Percentiles rank a stretch among this genome's conserved stretches.
Evolutionary conservation across 192 early-diverging fungal species (phyloP).

Genomic region (Backusella westeae): DNA sequence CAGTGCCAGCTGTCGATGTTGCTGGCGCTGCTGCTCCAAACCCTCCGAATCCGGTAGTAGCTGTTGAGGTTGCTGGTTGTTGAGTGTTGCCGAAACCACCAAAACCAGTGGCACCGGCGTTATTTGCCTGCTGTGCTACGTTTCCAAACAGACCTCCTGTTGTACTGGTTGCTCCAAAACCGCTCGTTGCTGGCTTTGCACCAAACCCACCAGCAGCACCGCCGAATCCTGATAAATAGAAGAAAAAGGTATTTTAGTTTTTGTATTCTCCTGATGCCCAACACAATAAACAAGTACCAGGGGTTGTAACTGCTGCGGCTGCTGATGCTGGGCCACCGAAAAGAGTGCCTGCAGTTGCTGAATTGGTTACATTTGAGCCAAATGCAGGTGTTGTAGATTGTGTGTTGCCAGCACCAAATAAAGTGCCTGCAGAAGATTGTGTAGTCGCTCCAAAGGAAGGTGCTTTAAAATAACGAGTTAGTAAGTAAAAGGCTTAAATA

Average conservation of each 20-base stretch:
- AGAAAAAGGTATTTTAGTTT: not conserved
- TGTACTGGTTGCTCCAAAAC: slow-evolving; percentile 12
- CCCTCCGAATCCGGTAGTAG: slow-evolving; percentile 12
- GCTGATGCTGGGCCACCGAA: slow-evolving; percentile 3
- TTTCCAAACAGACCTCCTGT: not conserved
- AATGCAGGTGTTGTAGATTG: slow-evolving; percentile 8
- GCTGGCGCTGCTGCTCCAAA: slow-evolving; percentile 7
- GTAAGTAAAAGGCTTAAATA: not conserved
- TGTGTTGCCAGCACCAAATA: slow-evolving; percentile 8
- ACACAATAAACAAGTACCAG: not conserved
- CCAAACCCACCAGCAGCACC: not conserved
- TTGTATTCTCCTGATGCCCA: not conserved
- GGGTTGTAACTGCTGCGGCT: not conserved
- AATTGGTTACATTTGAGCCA: not conserved
- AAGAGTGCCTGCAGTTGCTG: slow-evolving; percentile 7
- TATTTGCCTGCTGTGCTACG: not conserved
- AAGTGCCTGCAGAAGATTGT: slow-evolving; percentile 9
- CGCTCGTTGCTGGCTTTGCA: not conserved
- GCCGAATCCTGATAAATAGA: not conserved
- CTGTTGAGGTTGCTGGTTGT: not conserved
- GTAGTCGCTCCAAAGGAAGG: slow-evolving; percentile 7
- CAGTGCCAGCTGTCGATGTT: not conserved
- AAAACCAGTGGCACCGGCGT: not conserved
- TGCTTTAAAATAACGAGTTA: not conserved
- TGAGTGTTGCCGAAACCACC: not conserved